A percentile compares a stretch with the other conserved stretches of the same genome.
These are phyloP conservation scores for Fusarium proliferatum DNA, from an alignment of 2,329 filamentous ascomycete genomes.

Conservation along the genomic window DNA sequence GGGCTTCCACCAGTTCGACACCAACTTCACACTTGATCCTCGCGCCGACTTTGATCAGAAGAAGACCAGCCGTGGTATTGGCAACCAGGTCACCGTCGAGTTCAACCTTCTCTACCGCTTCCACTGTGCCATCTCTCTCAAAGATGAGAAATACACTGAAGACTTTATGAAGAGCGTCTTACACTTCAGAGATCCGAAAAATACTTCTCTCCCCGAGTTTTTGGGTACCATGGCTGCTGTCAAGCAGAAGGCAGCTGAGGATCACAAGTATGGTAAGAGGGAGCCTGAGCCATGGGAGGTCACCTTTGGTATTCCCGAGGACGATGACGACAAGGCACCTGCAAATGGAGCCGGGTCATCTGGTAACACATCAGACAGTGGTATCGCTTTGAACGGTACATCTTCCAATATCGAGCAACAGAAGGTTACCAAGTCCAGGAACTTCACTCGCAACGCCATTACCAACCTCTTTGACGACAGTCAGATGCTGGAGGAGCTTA, in stretches of 20 bases:
- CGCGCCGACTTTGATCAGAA: conserved; percentile 33
- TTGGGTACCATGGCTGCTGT: neutral
- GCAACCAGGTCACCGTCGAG: conserved; percentile 51
- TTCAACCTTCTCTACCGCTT: conserved; percentile 53
- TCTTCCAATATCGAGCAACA: accelerated
- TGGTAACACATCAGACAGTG: neutral
- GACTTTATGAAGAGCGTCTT: conserved; percentile 30
- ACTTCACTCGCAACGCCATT: conserved; percentile 16
- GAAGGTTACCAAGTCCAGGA: neutral
- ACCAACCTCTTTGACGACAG: conserved; percentile 24
- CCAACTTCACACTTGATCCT: conserved; percentile 64
- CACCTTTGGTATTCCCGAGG: neutral
- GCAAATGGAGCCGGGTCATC: neutral
- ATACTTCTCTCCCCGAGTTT: neutral
- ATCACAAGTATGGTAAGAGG: neutral
- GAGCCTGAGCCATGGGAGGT: conserved; percentile 1
- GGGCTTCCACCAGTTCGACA: conserved; percentile 64
- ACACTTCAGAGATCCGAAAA: neutral
- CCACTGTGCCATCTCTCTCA: conserved; percentile 47
- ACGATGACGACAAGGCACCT: accelerated
- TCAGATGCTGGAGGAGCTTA: conserved; percentile 48
- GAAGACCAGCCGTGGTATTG: conserved; percentile 44
- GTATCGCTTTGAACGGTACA: neutral
- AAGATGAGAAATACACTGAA: conserved; percentile 49
- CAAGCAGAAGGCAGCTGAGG: neutral